Conservation (phyloP, 768 basidiomycete species). For the Tricholoma furcatifolium region DNA sequence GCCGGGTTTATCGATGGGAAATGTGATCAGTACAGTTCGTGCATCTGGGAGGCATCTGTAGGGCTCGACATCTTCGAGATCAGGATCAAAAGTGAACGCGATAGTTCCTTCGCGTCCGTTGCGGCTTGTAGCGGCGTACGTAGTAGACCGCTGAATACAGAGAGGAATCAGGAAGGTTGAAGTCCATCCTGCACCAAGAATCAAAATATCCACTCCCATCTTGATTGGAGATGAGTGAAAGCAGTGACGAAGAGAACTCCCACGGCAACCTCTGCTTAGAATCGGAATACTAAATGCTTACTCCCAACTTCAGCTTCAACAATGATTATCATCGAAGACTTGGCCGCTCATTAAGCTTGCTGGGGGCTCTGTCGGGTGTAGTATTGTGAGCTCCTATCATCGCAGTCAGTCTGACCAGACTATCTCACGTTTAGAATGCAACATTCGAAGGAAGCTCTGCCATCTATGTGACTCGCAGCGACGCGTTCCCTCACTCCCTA, state of each 20-base stretch:
- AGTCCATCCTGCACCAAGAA: slow-evolving; percentile 70
- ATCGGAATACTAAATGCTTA: neutral
- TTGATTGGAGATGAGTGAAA: neutral
- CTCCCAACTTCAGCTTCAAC: no score
- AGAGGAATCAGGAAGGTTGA: slow-evolving; percentile 59
- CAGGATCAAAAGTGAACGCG: slow-evolving; percentile 54
- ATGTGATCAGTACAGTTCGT: slow-evolving; percentile 53
- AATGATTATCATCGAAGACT: no score
- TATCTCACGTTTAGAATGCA: no score
- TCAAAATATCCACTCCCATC: slow-evolving; percentile 46
- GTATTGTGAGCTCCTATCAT: no score
- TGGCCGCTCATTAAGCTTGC: no score
- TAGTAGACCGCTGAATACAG: slow-evolving; percentile 37
- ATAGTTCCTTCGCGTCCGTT: slow-evolving; percentile 48
- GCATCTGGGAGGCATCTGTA: slow-evolving; percentile 52
- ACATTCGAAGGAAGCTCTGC: no score
- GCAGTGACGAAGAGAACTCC: neutral
- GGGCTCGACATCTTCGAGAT: slow-evolving; percentile 39
- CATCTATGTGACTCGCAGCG: no score
- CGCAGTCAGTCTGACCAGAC: no score
- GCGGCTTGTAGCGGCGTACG: slow-evolving; percentile 54
- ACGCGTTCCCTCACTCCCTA: no score
- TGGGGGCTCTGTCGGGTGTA: no score
- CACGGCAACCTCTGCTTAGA: neutral
- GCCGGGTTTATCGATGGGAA: slow-evolving; percentile 48